Evolutionary conservation across 1,139 yeast genomes (phyloP), one percentile per base, ranked within the genome.

Genomic region (Yamadazyma triangularis): DNA sequence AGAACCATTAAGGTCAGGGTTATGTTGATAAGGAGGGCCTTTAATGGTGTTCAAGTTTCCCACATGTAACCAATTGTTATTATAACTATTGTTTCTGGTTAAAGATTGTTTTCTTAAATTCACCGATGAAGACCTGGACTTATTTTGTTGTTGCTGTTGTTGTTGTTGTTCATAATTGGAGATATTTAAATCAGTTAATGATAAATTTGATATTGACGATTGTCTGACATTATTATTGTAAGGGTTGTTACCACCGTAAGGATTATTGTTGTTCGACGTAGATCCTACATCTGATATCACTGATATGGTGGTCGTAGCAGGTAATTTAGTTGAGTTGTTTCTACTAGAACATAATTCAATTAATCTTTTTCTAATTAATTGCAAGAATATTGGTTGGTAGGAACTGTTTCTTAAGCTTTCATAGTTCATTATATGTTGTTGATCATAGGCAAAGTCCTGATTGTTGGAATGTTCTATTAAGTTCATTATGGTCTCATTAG

Each of bases 81-180:
- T 58, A 32, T 53, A 53, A 13, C 71, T 64, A 40, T 66, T 68
- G 40, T 65, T 65, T 41, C 73, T 52, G 0, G 73, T 65, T 28
- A 68, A 56, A 4, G 71, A 64, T 44, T 68, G 73, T 40, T 67
- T 68, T 28, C 74, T 53, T 38, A 68, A 56, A 40, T 53, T 64
- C 34, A 55, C 29, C 12, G 56, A 49, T 1, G 60, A 47, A n/a
- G 56, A 48, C 23, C 60, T 45, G 4, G 60, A 52, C 36, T 54
- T 46, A 16, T 31, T 35, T 22, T 39, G 38, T 18, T 18, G 20
- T 9, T 7, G 20, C 13, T 30, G 14, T 18, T 18, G 20, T 9
- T 7, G 20, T 18, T 18, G 20, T 9, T 7, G 20, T 33, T 52
- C 58, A 44, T 48, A 60, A 35, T 53, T 59, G 23, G 56, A 45